Percentiles rank a stretch among this genome's conserved stretches.
phyloP scores from a whole-genome alignment of 176 grass and related monocot species.

The Phoenix roebelenii region DNA sequence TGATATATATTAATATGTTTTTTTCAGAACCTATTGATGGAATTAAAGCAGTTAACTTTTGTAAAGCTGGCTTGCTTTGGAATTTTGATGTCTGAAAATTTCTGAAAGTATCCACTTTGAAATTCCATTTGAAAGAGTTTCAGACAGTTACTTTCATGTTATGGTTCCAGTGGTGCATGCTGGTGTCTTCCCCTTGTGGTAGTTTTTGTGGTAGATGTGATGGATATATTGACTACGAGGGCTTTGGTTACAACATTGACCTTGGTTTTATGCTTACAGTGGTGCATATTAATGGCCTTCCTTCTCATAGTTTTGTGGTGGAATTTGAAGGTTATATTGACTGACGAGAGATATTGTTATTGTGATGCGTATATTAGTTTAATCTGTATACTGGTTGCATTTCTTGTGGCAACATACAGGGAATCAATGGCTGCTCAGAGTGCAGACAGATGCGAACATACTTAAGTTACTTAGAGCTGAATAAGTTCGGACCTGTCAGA shows the following conservation, averaged over 20 bases:
- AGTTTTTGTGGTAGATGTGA: no score
- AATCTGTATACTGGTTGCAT: background rate
- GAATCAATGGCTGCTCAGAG: background rate
- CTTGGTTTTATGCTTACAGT: no score
- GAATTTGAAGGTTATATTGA: no score
- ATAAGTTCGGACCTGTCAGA: background rate
- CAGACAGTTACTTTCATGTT: no score
- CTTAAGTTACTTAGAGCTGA: background rate
- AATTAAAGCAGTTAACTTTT: background rate
- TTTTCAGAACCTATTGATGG: background rate
- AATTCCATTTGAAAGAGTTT: background rate
- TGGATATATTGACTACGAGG: no score
- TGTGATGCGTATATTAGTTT: no score
- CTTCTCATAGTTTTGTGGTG: no score
- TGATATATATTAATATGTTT: background rate
- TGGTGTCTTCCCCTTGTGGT: no score
- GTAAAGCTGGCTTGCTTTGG: background rate
- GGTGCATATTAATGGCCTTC: no score
- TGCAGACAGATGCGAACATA: background rate
- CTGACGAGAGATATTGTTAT: no score
- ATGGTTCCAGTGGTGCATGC: no score
- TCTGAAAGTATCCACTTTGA: background rate
- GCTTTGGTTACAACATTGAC: no score
- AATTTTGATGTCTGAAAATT: slow-evolving; percentile 1
- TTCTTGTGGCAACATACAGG: slow-evolving; percentile 1